Conservation (phyloP, 306 rosid species). For the Vigna nakashimae region DNA sequence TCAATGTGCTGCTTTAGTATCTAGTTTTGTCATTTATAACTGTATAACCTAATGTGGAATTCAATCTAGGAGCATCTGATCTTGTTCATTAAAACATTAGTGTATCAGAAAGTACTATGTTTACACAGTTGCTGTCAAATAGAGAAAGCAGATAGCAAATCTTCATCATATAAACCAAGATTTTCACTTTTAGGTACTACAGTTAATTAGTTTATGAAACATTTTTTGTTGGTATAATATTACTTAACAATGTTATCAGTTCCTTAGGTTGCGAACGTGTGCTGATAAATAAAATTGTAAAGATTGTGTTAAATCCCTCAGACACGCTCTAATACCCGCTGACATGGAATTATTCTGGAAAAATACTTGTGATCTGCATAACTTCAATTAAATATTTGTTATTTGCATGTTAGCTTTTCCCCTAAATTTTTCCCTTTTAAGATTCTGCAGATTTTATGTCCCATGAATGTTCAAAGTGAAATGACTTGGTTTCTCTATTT, state of each 20-base stretch:
- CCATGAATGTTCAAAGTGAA: constrained; percentile 58
- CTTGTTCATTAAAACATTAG: not conserved
- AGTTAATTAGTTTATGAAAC: constrained; percentile 24
- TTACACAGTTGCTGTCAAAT: not conserved
- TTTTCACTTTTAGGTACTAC: constrained; percentile 4
- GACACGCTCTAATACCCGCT: constrained; percentile 10
- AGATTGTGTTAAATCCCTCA: not conserved
- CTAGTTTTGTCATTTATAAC: not conserved
- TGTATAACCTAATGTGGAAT: not conserved
- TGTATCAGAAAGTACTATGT: not conserved
- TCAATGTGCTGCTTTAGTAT: constrained; percentile 27
- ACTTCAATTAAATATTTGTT: constrained; percentile 39
- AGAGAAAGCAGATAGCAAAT: not conserved
- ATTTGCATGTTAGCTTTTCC: constrained; percentile 46
- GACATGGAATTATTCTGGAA: constrained; percentile 7
- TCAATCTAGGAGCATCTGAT: not conserved
- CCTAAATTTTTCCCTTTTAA: constrained; percentile 54
- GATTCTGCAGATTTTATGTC: constrained; percentile 79
- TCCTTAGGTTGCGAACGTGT: not conserved
- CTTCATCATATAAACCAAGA: not conserved
- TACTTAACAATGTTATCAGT: not conserved
- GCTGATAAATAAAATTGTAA: not conserved
- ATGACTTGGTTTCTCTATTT: constrained; percentile 43
- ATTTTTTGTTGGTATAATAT: not conserved
- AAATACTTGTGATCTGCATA: constrained; percentile 40